A percentile compares a stretch with the other conserved stretches of the same genome.
Conservation (phyloP, 2,329 filamentous ascomycete genomes). For the Arthrobotrys iridis region DNA sequence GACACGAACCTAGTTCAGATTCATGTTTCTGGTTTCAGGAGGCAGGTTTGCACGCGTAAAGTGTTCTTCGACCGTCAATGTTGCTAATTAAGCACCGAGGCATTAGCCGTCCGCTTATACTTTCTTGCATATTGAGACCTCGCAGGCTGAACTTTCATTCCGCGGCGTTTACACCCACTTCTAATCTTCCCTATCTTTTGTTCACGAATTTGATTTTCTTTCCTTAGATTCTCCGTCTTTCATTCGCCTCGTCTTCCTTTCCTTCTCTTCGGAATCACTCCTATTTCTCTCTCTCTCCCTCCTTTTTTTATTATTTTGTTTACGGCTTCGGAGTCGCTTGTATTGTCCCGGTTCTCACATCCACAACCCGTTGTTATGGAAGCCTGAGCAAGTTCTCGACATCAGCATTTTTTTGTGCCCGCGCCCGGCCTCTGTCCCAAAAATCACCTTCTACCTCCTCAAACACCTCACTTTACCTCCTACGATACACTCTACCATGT, state of each 20-base stretch:
- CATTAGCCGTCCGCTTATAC: not conserved
- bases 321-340: conserved; percentile 9
- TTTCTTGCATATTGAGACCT: too few species aligned
- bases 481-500: conserved; percentile 27
- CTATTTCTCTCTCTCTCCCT: not conserved
- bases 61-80: conserved; percentile 1
- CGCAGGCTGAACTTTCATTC: not conserved
- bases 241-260: not conserved
- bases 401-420: conserved; percentile 5
- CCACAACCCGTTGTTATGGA: conserved; percentile 44
- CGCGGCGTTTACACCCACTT: not conserved
- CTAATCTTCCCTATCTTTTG: not conserved
- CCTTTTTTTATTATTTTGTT: conserved; percentile 16
- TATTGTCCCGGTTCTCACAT: conserved; percentile 1
- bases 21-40: not conserved
- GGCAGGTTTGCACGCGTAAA: not conserved
- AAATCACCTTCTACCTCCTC: not conserved
- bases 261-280: not conserved
- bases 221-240: not conserved
- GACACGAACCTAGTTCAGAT: not conserved
- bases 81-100: too few species aligned
- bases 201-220: not conserved
- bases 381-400: conserved; percentile 22
- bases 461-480: not conserved
- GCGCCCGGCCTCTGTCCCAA: not conserved